Evolutionary conservation across 2,329 filamentous ascomycete species (phyloP).

Genomic region (Calonectria henricotiae): DNA sequence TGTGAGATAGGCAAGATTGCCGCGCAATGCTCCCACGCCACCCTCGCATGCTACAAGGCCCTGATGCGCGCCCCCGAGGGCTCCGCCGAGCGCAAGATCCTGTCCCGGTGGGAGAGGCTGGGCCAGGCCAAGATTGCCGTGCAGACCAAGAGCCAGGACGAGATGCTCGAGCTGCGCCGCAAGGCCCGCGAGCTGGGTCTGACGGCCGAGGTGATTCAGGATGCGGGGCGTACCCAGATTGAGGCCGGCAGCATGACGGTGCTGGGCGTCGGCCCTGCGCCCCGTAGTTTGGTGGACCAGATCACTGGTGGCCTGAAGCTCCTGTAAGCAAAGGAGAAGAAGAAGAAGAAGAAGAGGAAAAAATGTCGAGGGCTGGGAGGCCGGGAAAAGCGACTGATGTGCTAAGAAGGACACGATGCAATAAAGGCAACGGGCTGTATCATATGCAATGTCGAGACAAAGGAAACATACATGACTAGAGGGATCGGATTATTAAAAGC

Average conservation of each 20-base stretch:
- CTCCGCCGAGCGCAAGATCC: slow-evolving; percentile 73
- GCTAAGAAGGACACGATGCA: neutral
- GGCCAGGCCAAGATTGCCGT: slow-evolving; percentile 96
- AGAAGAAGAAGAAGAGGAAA: neutral
- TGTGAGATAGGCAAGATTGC: slow-evolving; percentile 87
- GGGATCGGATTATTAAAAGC: slow-evolving; percentile 29
- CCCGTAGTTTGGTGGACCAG: slow-evolving; percentile 88
- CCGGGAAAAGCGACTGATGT: neutral
- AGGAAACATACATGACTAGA: slow-evolving; percentile 32
- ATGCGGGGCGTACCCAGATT: slow-evolving; percentile 98
- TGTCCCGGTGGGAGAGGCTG: slow-evolving; percentile 86
- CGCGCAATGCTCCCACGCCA: slow-evolving; percentile 96
- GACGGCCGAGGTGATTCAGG: slow-evolving; percentile 90
- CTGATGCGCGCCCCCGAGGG: slow-evolving; percentile 73
- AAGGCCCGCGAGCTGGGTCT: slow-evolving; percentile 88
- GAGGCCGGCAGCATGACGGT: slow-evolving; percentile 94
- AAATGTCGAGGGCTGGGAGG: neutral
- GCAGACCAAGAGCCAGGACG: slow-evolving; percentile 89
- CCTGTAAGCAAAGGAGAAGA: slow-evolving; percentile 69
- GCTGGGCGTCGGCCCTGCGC: slow-evolving; percentile 85
- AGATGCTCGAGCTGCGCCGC: slow-evolving; percentile 81
- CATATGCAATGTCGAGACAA: slow-evolving; percentile 25
- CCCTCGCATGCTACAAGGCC: slow-evolving; percentile 95
- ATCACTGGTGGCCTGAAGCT: slow-evolving; percentile 90
- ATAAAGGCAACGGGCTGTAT: slow-evolving; percentile 23